Percentiles rank a stretch among this genome's conserved stretches.
Evolutionary conservation across 1,284 basidiomycete species (phyloP).

Genomic region (Exobasidium rhododendri): DNA sequence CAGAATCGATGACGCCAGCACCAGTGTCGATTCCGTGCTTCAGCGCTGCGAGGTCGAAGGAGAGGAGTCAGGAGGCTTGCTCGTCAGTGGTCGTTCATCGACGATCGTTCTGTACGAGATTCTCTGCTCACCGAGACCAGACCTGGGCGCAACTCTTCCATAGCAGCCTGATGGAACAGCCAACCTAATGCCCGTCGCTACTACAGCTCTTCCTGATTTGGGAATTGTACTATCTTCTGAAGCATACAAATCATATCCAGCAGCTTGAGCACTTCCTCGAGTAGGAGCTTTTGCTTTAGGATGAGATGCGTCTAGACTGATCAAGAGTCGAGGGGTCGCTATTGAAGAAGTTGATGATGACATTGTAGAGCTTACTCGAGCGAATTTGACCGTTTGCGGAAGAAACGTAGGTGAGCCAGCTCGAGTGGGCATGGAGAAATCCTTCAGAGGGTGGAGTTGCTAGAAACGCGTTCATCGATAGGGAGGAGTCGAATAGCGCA

Average conservation of each 20-base stretch:
- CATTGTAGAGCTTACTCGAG: not conserved
- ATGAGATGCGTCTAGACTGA: constrained; percentile 72
- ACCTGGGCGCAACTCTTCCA: constrained; percentile 89
- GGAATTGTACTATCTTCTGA: constrained; percentile 54
- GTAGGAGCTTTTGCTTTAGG: constrained; percentile 79
- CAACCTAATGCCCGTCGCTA: constrained; percentile 85
- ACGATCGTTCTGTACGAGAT: not conserved
- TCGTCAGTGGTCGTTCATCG: not conserved
- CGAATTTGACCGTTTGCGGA: not conserved
- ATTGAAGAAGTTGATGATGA: not conserved
- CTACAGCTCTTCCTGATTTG: constrained; percentile 71
- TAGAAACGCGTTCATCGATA: too few relatives aligned
- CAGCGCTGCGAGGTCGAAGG: constrained; percentile 64
- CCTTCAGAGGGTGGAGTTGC: too few relatives aligned
- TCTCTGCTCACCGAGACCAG: constrained; percentile 73
- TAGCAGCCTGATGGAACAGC: constrained; percentile 90
- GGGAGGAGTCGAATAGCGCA: too few relatives aligned
- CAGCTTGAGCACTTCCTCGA: constrained; percentile 77
- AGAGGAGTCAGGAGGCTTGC: constrained; percentile 21
- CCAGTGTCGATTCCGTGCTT: constrained; percentile 97
- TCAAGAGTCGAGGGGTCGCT: constrained; percentile 61
- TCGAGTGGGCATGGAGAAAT: not conserved
- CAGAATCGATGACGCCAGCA: constrained; percentile 92
- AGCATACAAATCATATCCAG: constrained; percentile 93
- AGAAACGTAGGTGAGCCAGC: not conserved